Percentiles rank a stretch among this genome's conserved stretches.
Conservation (phyloP, 768 basidiomycete genomes). For the Lactifluus piperatus region DNA sequence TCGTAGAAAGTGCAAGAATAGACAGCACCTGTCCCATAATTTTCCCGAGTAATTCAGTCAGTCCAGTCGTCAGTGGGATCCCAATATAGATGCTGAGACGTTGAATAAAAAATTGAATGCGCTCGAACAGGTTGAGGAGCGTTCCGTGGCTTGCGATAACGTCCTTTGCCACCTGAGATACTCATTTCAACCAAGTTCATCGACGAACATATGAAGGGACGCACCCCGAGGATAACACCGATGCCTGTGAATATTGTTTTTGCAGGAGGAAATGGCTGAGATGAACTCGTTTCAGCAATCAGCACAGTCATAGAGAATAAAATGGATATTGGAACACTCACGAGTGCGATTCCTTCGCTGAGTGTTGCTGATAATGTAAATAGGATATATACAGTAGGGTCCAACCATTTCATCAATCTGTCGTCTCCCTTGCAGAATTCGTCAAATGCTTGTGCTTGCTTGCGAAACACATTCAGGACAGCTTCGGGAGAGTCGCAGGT, state of each 20-base stretch:
- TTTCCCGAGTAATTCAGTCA: not conserved
- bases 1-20: not conserved
- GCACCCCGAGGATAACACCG: not conserved
- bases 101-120: not conserved
- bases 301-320: not conserved
- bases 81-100: not conserved
- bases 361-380: not conserved
- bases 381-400: not conserved
- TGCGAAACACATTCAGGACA: not conserved
- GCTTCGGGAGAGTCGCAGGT: not conserved
- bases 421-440: not conserved
- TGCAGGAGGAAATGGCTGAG: not conserved
- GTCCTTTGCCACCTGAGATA: not conserved
- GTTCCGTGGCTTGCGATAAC: not conserved
- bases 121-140: not conserved
- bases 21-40: not conserved
- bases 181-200: not conserved
- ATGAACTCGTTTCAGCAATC: not conserved
- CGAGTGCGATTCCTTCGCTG: not conserved
- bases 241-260: not conserved
- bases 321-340: not conserved
- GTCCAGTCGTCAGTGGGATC: not conserved
- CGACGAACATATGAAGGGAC: not conserved
- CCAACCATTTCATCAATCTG: not conserved
- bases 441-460: not conserved